Percentiles rank a stretch among this genome's conserved stretches.
These are phyloP conservation scores for Colletotrichum neosansevieriae DNA, from an alignment of 2,329 filamentous ascomycete species.

Conservation along the genomic window DNA sequence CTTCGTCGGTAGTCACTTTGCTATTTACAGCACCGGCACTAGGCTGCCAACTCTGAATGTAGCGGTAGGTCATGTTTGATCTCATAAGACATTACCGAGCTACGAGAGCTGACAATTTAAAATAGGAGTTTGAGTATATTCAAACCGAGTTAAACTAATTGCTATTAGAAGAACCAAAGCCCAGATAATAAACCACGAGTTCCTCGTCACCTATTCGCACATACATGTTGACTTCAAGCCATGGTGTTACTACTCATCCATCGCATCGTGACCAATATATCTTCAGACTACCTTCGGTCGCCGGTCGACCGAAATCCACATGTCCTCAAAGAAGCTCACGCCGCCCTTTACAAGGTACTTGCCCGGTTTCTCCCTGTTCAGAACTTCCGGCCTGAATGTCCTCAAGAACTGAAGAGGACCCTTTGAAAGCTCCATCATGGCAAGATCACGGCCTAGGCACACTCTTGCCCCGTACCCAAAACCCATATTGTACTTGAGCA, in stretches of 20 bases:
- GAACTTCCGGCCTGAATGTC: slow-evolving; percentile 49
- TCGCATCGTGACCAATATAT: background rate
- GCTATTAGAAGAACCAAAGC: background rate
- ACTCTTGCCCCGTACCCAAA: slow-evolving; percentile 63
- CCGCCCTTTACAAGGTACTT: slow-evolving; percentile 56
- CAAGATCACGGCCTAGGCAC: slow-evolving; percentile 63
- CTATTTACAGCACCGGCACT: slow-evolving; percentile 36
- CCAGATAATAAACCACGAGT: too few relatives aligned
- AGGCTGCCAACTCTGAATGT: slow-evolving; percentile 31
- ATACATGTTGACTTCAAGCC: too few relatives aligned
- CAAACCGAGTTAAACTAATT: slow-evolving; percentile 30
- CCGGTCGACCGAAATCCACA: slow-evolving; percentile 51
- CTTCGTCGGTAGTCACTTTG: slow-evolving; percentile 40
- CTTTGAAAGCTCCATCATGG: slow-evolving; percentile 66
- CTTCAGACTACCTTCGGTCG: slow-evolving; percentile 28
- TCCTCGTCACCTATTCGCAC: too few relatives aligned
- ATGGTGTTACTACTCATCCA: too few relatives aligned
- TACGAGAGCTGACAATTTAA: background rate
- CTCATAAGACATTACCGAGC: too few relatives aligned
- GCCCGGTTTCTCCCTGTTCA: slow-evolving; percentile 47
- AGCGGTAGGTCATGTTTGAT: background rate
- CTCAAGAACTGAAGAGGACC: slow-evolving; percentile 56
- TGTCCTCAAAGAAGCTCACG: slow-evolving; percentile 55
- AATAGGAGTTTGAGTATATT: slow-evolving; percentile 38
- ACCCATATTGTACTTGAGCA: slow-evolving; percentile 60